Base-by-base conservation (phyloP, 2,329 filamentous ascomycete genomes). In the Lachnellula cervina region DNA sequence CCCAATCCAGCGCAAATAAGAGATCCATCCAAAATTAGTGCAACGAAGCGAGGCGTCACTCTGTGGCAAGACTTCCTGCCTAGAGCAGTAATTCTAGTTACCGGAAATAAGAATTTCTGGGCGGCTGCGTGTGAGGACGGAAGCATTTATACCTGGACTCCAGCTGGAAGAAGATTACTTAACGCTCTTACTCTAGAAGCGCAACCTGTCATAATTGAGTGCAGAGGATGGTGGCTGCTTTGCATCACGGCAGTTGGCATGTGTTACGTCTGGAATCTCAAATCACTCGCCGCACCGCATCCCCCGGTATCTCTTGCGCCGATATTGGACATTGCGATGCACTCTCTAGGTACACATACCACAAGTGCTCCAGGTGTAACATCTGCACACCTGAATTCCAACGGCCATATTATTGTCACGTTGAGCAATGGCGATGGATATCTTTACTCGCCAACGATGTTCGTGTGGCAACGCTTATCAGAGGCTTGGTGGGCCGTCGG, bases 401-500 rank as follows among this genome's bases (percentile, higher is more conserved):
- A 85, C 52, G 95, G 94, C 1, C 82, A 90, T 45, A 81, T 97
- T 19, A 80, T 97, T 23, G 83, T 97, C n/a, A 94, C 90, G 0
- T 79, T 99, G 57, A 94, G 88, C 23, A 97, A 97, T 65, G 94
- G 94, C 19, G 93, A 99, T 65, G 94, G 94, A 1, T 99, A 91
- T 72, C 86, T 86, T 52, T 99, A 99, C 72, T 89, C 89, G 1
- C 82, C 88, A 0, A 80, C 81, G 17, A 89, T 99, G 87, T 93
- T 85, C 71, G 83, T 86, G 7, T 99, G 94, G 94, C 93, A 97
- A 72, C 85, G 92, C 9, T 78, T 99, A n/a, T 96, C 91, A 2
- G 95, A 99, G 70, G 82, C 90, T 2, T 99, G 94, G 94, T 99
- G 94, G 91, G 93, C 93, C 0, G 91, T 97, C 0, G 92, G 92